Evolutionary conservation across 352 stramenopile genomes (phyloP).

Genomic region (Detonula confervacea): DNA sequence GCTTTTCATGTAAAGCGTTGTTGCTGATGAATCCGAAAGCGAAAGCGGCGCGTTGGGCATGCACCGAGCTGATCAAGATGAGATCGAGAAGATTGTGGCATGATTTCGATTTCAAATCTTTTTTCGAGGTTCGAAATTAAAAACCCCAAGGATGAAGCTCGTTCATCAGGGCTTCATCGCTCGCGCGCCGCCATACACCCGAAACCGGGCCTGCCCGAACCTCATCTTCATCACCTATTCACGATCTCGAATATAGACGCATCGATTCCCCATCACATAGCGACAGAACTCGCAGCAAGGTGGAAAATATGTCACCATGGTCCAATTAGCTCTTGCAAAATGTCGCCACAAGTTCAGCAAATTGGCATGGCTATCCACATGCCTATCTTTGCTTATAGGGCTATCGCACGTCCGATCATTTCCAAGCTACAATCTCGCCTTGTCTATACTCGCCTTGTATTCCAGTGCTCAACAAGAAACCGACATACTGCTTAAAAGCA

Average conservation of each 20-base stretch:
- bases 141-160: too few species aligned
- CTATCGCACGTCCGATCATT: slow-evolving; percentile 36
- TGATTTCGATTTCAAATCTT: too few species aligned
- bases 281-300: not conserved
- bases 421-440: slow-evolving; percentile 35
- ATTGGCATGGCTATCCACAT: slow-evolving; percentile 32
- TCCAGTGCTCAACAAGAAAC: slow-evolving; percentile 25
- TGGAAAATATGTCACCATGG: not conserved
- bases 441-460: slow-evolving; percentile 33
- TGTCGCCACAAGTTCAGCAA: slow-evolving; percentile 28
- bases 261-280: not conserved
- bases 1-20: slow-evolving; percentile 3
- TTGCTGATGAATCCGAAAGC: too few species aligned
- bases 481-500: slow-evolving; percentile 29
- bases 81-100: too few species aligned
- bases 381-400: slow-evolving; percentile 31
- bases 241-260: too few species aligned
- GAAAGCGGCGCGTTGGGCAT: too few species aligned
- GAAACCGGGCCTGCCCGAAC: too few species aligned
- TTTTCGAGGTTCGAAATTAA: too few species aligned
- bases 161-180: too few species aligned
- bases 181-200: too few species aligned
- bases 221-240: too few species aligned
- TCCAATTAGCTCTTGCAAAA: not conserved
- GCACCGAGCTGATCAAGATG: too few species aligned